A percentile compares a stretch with the other conserved stretches of the same genome.
phyloP scores from a whole-genome alignment of 257 asterid species.

The Capsicum baccatum region DNA sequence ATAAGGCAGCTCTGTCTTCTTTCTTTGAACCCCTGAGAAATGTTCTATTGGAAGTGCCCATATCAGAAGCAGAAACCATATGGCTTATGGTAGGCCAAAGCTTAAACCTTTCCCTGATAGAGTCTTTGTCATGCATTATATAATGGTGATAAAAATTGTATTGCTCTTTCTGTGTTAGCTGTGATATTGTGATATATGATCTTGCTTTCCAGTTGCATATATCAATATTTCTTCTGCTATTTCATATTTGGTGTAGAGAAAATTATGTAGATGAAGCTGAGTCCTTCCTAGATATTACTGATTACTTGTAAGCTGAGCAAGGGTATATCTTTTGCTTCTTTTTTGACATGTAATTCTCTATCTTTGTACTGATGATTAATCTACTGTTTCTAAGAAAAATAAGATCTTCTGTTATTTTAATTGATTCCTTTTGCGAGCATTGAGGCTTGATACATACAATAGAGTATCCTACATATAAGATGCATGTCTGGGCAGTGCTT shows the following conservation, averaged over 20 bases:
- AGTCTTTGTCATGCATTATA: slow-evolving; percentile 23
- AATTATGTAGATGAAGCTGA: not conserved
- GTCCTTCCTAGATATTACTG: not conserved
- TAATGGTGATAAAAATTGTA: not conserved
- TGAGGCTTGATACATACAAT: not conserved
- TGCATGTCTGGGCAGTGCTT: not conserved
- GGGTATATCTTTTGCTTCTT: not conserved
- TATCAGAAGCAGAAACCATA: slow-evolving; percentile 69
- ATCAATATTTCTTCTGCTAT: slow-evolving; percentile 9
- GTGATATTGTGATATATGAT: slow-evolving; percentile 12
- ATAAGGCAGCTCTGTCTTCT: slow-evolving; percentile 51
- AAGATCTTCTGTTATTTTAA: too few relatives aligned
- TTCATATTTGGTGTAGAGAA: not conserved
- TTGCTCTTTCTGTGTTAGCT: not conserved
- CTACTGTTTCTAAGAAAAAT: not conserved
- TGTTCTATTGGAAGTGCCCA: slow-evolving; percentile 56
- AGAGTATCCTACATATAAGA: not conserved
- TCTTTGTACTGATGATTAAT: slow-evolving; percentile 7
- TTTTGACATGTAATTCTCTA: not conserved
- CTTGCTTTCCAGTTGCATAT: not conserved
- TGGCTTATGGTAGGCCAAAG: slow-evolving; percentile 82
- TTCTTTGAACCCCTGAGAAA: slow-evolving; percentile 59
- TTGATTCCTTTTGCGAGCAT: not conserved
- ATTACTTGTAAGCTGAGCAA: not conserved
- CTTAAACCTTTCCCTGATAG: not conserved